Base-by-base conservation (phyloP, 2,329 filamentous ascomycete species). In the Chrysoporthe puriensis region DNA sequence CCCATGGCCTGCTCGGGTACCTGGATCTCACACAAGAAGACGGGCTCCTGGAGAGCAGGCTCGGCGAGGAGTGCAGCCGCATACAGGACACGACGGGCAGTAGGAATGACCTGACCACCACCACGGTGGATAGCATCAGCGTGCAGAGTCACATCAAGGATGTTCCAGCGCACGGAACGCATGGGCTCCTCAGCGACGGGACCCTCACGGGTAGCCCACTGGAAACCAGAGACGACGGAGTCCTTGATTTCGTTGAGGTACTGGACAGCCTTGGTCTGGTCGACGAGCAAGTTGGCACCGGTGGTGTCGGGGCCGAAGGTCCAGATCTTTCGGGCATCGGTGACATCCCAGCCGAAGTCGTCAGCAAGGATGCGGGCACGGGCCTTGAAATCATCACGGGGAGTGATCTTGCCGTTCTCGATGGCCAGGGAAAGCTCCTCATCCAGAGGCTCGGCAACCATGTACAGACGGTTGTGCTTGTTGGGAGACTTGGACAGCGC, bases 201-300 rank as follows among this genome's bases (percentile, higher is more conserved):
- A 87, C 96, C 96, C 89, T 99, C 96, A 80, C 95, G 91, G 77
- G 93, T 93, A 75, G 96, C 96, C 96, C 96, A 99, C 85, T 99
- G 96, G 94, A 99, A 99, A 90, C 96, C 96, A 76, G 96, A 98
- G 79, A 98, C 94, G 76, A 98, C 91, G 71, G 95, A 98, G 81
- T 99, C 96, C 92, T 99, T 99, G 90, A 99, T 99, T 92, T 99
- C 96, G 87, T 93, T 96, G 79, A 99, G 89, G 91, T 98, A 99
- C 88, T 99, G 96, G 74, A 99, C 96, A 77, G 96, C 96, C 93
- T 98, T 99, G 88, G 95, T 97, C 91, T 98, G 96, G 85, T 99
- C 96, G 79, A 99, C 90, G 76, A 99, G 87, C 88, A 99, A 86
- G 90, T 99, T 99, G 89, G 96, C 91, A 83, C 96, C 96, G 79